Evolutionary conservation across 2,329 filamentous ascomycete genomes (phyloP).

Genomic region (Colletotrichum phormii): DNA sequence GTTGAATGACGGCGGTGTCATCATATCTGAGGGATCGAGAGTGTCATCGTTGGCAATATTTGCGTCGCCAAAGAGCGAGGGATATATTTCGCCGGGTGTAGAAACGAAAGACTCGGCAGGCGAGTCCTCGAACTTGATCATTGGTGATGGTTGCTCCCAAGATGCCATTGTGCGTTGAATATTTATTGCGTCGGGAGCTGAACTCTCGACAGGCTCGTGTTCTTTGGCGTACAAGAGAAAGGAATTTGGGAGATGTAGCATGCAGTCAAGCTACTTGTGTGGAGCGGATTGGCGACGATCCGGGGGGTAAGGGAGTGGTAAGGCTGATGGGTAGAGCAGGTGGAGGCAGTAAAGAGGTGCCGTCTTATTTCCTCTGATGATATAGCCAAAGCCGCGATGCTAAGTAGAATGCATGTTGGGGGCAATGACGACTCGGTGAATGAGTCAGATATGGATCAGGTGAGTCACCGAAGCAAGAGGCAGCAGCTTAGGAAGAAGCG

Average conservation of each 20-base stretch:
- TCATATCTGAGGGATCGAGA: constrained; percentile 60
- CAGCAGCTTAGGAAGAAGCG: constrained; percentile 9
- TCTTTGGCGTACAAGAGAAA: constrained; percentile 25
- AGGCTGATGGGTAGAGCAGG: constrained; percentile 11
- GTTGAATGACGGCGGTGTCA: constrained; percentile 58
- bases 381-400: constrained; percentile 26
- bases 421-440: constrained; percentile 39
- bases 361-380: constrained; percentile 52
- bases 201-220: not conserved
- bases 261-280: not conserved
- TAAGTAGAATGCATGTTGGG: constrained; percentile 40
- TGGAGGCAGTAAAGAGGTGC: constrained; percentile 43
- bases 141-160: constrained; percentile 53
- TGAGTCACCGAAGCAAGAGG: constrained; percentile 31
- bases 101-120: constrained; percentile 67
- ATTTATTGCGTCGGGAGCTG: constrained; percentile 26
- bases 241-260: not conserved
- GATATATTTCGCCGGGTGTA: constrained; percentile 59
- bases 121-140: constrained; percentile 65
- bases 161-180: constrained; percentile 52
- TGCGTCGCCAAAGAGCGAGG: constrained; percentile 57
- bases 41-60: constrained; percentile 46
- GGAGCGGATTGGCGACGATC: not conserved
- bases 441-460: constrained; percentile 39
- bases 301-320: constrained; percentile 34